These are phyloP conservation scores for Filobasidium floriforme DNA, from an alignment of 768 basidiomycete species.

Conservation along the genomic window DNA sequence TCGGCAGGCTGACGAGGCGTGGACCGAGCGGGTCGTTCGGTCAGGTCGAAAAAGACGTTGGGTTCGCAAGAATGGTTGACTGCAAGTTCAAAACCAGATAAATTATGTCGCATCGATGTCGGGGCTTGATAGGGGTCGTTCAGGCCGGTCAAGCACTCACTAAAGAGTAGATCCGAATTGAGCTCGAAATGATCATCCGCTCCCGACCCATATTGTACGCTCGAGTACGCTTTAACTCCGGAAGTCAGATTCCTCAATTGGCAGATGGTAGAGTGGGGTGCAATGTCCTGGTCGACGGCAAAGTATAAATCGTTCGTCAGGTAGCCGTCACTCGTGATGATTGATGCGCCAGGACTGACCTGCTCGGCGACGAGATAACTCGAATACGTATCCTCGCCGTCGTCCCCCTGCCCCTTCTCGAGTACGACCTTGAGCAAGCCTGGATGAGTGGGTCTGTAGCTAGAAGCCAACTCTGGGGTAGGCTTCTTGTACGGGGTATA, in stretches of 20 bases:
- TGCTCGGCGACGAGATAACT: constrained; percentile 37
- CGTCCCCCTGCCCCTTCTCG: constrained; percentile 16
- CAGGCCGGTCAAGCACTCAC: constrained; percentile 32
- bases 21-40: constrained; percentile 19
- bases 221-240: constrained; percentile 50
- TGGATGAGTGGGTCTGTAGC: constrained; percentile 40
- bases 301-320: background rate
- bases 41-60: constrained; percentile 54
- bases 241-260: constrained; percentile 31
- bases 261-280: constrained; percentile 30
- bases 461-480: constrained; percentile 34
- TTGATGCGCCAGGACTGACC: constrained; percentile 25
- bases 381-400: constrained; percentile 32
- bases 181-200: constrained; percentile 53
- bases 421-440: constrained; percentile 36
- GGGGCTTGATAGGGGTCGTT: too few relatives aligned
- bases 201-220: constrained; percentile 53
- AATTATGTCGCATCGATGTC: too few relatives aligned
- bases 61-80: constrained; percentile 63
- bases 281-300: constrained; percentile 29
- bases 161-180: constrained; percentile 58
- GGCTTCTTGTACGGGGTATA: constrained; percentile 34
- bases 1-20: background rate
- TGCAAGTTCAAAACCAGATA: too few relatives aligned
- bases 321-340: too few relatives aligned